Evolutionary conservation across 2,329 filamentous ascomycete species (phyloP), one percentile per base, ranked within the genome.

Genomic region (Exophiala sp.): DNA sequence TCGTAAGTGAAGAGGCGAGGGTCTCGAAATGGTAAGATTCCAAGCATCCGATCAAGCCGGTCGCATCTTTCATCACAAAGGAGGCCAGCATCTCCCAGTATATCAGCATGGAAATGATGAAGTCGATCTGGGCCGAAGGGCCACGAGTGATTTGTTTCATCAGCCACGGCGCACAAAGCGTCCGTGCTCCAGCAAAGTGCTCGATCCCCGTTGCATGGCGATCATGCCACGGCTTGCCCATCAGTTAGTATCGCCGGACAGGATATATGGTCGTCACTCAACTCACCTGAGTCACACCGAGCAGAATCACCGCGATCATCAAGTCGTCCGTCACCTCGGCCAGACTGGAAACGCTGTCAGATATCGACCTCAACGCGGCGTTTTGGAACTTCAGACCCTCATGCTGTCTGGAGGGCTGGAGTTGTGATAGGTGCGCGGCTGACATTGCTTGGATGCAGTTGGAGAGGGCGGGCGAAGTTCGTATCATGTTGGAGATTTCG

Each of bases 61-160:
- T 21, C 16, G 13, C 21, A 21, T 38, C 35, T 21, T 16, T 10
- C 35, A 38, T 38, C 11, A 38, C 35, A 9, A 38, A 38, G 14
- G 35, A 38, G 8, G 35, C 35, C 35, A 38, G 35, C 35, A 38
- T 38, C 35, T 38, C 35, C 35, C 35, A 38, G 21, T 38, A 38
- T 38, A 38, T 21, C 14, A 38, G 35, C 35, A 38, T 38, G 11
- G 35, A 16, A 6, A 38, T 11, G 1, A 38, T 38, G 24, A 27
- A 27, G 24, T 27, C 24, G 7, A 38, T 16, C 7, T 38, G 35
- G 7, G 35, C 21, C 16, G 21, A 21, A 38, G 35, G 35, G 2
- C 14, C 21, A 2, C 14, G 35, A 18, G 35, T 2, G 21, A 18
- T 16, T 16, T 38, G 35, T 16, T 38, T 38, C 2, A 16, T 3